Percentiles rank a stretch among this genome's conserved stretches.
phyloP scores from a whole-genome alignment of 2,329 filamentous ascomycete genomes.

The Bipolaris sorokiniana region DNA sequence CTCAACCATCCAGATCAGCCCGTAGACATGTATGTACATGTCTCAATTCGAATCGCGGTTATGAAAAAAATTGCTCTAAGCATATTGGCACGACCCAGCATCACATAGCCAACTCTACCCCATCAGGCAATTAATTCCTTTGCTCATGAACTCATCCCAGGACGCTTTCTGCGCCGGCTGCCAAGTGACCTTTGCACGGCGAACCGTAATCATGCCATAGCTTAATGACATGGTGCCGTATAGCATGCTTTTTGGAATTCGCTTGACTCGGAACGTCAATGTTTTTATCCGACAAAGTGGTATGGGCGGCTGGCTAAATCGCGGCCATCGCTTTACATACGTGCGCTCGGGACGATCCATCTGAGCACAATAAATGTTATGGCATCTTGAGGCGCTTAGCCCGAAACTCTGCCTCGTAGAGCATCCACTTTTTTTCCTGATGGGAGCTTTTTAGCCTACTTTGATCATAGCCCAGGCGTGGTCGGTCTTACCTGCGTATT shows the following conservation, averaged over 20 bases:
- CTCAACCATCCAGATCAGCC: constrained; percentile 28
- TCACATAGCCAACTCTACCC: constrained; percentile 7
- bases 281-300: constrained; percentile 13
- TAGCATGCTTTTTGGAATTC: constrained; percentile 17
- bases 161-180: constrained; percentile 8
- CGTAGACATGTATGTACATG: constrained; percentile 22
- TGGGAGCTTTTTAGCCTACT: constrained; percentile 4
- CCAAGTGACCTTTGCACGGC: constrained; percentile 1
- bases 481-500: constrained; percentile 7
- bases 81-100: constrained; percentile 3
- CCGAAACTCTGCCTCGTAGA: constrained; percentile 6
- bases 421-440: constrained; percentile 8
- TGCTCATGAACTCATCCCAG: constrained; percentile 13
- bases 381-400: constrained; percentile 3
- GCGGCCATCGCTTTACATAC: constrained; percentile 3
- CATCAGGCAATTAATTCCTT: neutral
- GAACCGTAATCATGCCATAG: constrained; percentile 9
- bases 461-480: constrained; percentile 2
- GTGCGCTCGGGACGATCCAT: constrained; percentile 14
- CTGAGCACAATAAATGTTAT: constrained; percentile 14
- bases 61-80: constrained; percentile 25
- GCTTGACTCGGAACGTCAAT: constrained; percentile 7
- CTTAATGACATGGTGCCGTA: constrained; percentile 12
- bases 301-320: constrained; percentile 35
- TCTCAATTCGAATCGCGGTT: constrained; percentile 30